phyloP scores from a whole-genome alignment of 768 basidiomycete genomes.

The Boletus rubropictus region DNA sequence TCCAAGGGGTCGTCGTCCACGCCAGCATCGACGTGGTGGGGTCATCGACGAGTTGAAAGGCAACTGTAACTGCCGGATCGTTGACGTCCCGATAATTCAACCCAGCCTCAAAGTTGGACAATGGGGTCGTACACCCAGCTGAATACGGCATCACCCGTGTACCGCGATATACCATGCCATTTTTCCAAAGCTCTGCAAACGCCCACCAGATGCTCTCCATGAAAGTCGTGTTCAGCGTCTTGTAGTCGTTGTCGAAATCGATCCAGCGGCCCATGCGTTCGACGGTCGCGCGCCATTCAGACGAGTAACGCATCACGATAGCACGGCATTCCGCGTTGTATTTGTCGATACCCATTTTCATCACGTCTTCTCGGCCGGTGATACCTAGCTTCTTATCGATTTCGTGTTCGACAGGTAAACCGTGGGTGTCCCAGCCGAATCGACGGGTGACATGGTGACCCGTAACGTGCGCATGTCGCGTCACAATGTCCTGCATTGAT shows the following conservation, averaged over 20 bases:
- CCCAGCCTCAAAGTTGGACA: conserved; percentile 97
- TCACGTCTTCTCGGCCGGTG: conserved; percentile 88
- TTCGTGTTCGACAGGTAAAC: conserved; percentile 97
- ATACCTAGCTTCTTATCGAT: conserved; percentile 96
- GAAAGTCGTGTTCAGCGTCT: conserved; percentile 86
- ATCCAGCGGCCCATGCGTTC: conserved; percentile 99
- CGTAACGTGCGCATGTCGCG: conserved; percentile 88
- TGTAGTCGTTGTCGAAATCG: conserved; percentile 99
- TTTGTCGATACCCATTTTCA: conserved; percentile 92
- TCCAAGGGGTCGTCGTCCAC: conserved; percentile 99
- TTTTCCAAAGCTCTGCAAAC: conserved; percentile 89
- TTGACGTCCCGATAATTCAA: conserved; percentile 87
- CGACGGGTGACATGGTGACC: conserved; percentile 89
- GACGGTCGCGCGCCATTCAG: conserved; percentile 91
- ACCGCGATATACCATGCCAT: conserved; percentile 88
- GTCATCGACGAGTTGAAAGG: conserved; percentile 92
- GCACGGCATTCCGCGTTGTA: conserved; percentile 96
- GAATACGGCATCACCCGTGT: conserved; percentile 98
- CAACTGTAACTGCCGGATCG: conserved; percentile 91
- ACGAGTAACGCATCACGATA: conserved; percentile 95
- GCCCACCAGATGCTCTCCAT: conserved; percentile 99
- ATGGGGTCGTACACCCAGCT: conserved; percentile 88
- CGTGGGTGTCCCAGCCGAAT: conserved; percentile 99
- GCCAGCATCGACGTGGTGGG: conserved; percentile 84
- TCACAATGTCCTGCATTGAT: conserved; percentile 81